phyloP scores from a whole-genome alignment of 805 yeast species.

The Ogataea angusta region DNA sequence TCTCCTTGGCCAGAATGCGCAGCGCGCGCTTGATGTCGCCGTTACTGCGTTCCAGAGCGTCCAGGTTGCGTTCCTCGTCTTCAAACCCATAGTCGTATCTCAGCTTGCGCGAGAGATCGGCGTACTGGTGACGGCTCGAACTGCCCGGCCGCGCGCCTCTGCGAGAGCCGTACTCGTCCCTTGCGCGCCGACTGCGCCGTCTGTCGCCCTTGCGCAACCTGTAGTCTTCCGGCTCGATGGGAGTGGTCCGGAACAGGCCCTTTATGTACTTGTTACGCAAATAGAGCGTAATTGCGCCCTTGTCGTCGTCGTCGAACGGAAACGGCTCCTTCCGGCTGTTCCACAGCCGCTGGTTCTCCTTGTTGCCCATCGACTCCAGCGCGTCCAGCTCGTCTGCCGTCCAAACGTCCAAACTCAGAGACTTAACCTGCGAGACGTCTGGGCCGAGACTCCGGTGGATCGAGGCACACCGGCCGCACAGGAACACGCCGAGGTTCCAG shows the following conservation, averaged over 20 bases:
- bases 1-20: slow-evolving; percentile 48
- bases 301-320: slow-evolving; percentile 75
- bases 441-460: slow-evolving; percentile 65
- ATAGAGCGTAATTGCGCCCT: slow-evolving; percentile 50
- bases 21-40: slow-evolving; percentile 63
- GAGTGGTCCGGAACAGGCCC: slow-evolving; percentile 54
- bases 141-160: slow-evolving; percentile 41
- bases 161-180: not conserved
- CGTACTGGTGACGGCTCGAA: slow-evolving; percentile 40
- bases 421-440: slow-evolving; percentile 63
- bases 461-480: slow-evolving; percentile 85
- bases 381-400: slow-evolving; percentile 47
- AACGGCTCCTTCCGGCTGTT: slow-evolving; percentile 65
- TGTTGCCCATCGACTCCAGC: slow-evolving; percentile 54
- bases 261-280: slow-evolving; percentile 64
- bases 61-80: slow-evolving; percentile 56
- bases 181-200: not conserved
- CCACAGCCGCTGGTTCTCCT: slow-evolving; percentile 58
- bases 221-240: slow-evolving; percentile 35
- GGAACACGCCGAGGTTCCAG: slow-evolving; percentile 58
- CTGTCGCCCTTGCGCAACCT: slow-evolving; percentile 22
- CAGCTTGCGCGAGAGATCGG: slow-evolving; percentile 45
- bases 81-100: slow-evolving; percentile 53
- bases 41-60: slow-evolving; percentile 55
- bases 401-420: slow-evolving; percentile 76